phyloP scores from a whole-genome alignment of 2,329 filamentous ascomycete genomes.

The Sclerotinia nivalis region DNA sequence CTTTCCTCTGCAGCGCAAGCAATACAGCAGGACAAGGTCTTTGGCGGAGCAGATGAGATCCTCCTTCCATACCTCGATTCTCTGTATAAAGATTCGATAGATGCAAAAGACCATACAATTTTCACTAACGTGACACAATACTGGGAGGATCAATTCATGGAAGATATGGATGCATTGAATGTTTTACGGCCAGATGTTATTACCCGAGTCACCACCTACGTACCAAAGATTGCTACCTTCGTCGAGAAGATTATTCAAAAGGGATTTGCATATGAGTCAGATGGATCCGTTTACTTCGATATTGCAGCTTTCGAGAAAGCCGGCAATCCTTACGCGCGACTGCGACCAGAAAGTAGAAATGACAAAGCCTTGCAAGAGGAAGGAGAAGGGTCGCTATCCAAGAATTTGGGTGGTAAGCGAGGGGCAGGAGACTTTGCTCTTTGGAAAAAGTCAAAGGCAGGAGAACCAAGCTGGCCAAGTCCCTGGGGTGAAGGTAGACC shows the following conservation, averaged over 20 bases:
- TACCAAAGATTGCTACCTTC: conserved; percentile 81
- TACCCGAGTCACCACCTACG: conserved; percentile 90
- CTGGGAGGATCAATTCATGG: conserved; percentile 84
- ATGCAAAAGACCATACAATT: conserved; percentile 66
- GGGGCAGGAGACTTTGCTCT: conserved; percentile 83
- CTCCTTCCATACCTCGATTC: conserved; percentile 81
- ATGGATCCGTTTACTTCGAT: conserved; percentile 59
- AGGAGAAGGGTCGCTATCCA: conserved; percentile 78
- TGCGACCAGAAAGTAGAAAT: conserved; percentile 82
- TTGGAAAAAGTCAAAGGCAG: conserved; percentile 90
- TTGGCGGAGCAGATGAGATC: conserved; percentile 62
- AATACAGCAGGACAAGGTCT: conserved; percentile 52
- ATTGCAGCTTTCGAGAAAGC: conserved; percentile 57
- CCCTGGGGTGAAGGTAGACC: conserved; percentile 86
- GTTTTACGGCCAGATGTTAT: conserved; percentile 78
- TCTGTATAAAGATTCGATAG: conserved; percentile 61
- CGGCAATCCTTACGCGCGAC: conserved; percentile 80
- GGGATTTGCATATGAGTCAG: conserved; percentile 77
- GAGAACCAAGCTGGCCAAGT: conserved; percentile 87
- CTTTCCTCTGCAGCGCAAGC: conserved; percentile 48
- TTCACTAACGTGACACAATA: conserved; percentile 84
- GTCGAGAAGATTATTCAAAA: conserved; percentile 75
- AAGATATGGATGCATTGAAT: conserved; percentile 85
- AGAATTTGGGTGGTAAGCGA: conserved; percentile 55
- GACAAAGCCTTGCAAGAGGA: conserved; percentile 83